Percentiles rank a stretch among this genome's conserved stretches.
Conservation (phyloP, 179 eudicot species). For the Amaranthus tricolor region DNA sequence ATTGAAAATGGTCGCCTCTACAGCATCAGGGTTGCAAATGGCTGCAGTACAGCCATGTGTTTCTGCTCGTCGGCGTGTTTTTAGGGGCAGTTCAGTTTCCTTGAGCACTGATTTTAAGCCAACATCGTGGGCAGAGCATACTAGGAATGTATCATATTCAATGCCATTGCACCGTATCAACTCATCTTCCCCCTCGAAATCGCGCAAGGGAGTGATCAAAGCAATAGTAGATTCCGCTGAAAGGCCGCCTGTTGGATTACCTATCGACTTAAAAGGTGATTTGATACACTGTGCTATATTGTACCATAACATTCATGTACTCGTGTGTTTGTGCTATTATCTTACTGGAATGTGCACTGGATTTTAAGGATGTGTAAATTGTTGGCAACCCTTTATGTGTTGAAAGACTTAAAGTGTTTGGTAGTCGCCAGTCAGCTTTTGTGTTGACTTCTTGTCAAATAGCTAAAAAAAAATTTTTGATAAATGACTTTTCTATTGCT, state of each 20-base stretch:
- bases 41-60: constrained; percentile 51
- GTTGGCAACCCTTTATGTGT: too few relatives aligned
- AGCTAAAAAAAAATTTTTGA: too few relatives aligned
- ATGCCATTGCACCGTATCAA: constrained; percentile 43
- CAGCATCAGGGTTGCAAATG: constrained; percentile 66
- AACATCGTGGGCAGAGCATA: constrained; percentile 46
- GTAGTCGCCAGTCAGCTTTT: too few relatives aligned
- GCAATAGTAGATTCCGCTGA: constrained; percentile 68
- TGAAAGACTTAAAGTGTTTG: too few relatives aligned
- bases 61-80: constrained; percentile 38
- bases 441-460: too few relatives aligned
- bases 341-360: background rate
- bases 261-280: constrained; percentile 72
- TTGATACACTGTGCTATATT: background rate
- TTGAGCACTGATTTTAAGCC: constrained; percentile 31
- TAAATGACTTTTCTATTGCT: too few relatives aligned
- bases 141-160: constrained; percentile 51
- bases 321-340: background rate
- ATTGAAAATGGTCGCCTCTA: constrained; percentile 63
- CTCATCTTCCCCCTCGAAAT: constrained; percentile 37
- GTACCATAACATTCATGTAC: background rate
- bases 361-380: too few relatives aligned
- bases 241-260: constrained; percentile 59
- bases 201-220: constrained; percentile 42
- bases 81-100: constrained; percentile 41